These are phyloP conservation scores for Dorcoceras hygrometricum DNA, from an alignment of 257 asterid genomes.

Conservation along the genomic window DNA sequence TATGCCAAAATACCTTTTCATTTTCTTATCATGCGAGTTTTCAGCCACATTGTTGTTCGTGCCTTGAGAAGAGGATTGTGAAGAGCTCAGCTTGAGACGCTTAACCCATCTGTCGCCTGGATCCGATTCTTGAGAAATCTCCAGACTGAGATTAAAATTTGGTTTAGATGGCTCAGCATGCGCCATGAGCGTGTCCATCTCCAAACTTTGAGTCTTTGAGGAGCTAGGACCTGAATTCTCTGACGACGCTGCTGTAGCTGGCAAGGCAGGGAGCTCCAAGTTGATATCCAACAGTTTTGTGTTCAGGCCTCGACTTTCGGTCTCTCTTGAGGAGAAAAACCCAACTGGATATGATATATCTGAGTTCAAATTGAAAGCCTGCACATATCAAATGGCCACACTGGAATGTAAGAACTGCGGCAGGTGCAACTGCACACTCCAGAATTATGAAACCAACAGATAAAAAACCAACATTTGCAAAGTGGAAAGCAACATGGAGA, in stretches of 20 bases:
- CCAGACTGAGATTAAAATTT: slow-evolving; percentile 20
- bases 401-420: not conserved
- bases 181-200: slow-evolving; percentile 47
- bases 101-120: slow-evolving; percentile 68
- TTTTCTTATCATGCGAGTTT: slow-evolving; percentile 33
- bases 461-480: not conserved
- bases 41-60: slow-evolving; percentile 33
- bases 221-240: slow-evolving; percentile 42
- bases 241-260: slow-evolving; percentile 32
- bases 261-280: slow-evolving; percentile 42
- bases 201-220: slow-evolving; percentile 81
- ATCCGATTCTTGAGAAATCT: slow-evolving; percentile 30
- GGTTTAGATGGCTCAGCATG: slow-evolving; percentile 46
- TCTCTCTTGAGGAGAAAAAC: slow-evolving; percentile 27
- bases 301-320: slow-evolving; percentile 9
- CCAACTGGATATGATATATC: not conserved
- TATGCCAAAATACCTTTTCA: slow-evolving; percentile 20
- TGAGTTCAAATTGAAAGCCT: slow-evolving; percentile 28
- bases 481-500: not conserved
- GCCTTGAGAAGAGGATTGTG: slow-evolving; percentile 39
- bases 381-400: slow-evolving; percentile 10
- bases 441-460: not conserved
- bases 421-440: not conserved
- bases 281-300: slow-evolving; percentile 40
- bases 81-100: slow-evolving; percentile 53